Conservation (phyloP, 257 asterid genomes). For the Plantago major region DNA sequence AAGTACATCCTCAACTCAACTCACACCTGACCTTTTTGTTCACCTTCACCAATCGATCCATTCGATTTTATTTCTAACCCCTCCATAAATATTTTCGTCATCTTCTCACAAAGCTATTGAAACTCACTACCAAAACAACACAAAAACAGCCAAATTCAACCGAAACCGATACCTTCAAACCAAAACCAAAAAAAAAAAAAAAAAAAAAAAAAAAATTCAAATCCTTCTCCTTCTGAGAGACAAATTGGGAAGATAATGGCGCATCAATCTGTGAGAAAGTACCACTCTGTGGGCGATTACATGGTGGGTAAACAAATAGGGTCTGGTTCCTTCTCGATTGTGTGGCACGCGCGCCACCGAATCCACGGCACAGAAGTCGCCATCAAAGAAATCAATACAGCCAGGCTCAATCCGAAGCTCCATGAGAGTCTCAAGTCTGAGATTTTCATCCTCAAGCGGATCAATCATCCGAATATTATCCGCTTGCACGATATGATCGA, state of each 20-base stretch:
- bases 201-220: neutral
- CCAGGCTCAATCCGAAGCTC: conserved; percentile 58
- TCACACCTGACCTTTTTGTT: too few relatives aligned
- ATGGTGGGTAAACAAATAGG: conserved; percentile 75
- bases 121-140: conserved; percentile 16
- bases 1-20: too few relatives aligned
- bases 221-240: conserved; percentile 1
- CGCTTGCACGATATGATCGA: conserved; percentile 93
- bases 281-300: conserved; percentile 65
- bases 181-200: neutral
- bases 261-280: conserved; percentile 45
- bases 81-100: neutral
- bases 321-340: conserved; percentile 82
- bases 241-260: conserved; percentile 36
- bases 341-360: conserved; percentile 91
- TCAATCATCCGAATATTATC: conserved; percentile 85
- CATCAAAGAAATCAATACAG: conserved; percentile 67
- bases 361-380: conserved; percentile 85
- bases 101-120: neutral
- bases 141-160: conserved; percentile 21
- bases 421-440: conserved; percentile 83
- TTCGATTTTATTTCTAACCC: conserved; percentile 1
- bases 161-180: neutral
- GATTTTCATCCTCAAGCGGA: conserved; percentile 72
- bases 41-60: too few relatives aligned